A percentile compares a stretch with the other conserved stretches of the same genome.
Conservation (phyloP, 805 yeast genomes). For the Diddensiella transvaalensis region DNA sequence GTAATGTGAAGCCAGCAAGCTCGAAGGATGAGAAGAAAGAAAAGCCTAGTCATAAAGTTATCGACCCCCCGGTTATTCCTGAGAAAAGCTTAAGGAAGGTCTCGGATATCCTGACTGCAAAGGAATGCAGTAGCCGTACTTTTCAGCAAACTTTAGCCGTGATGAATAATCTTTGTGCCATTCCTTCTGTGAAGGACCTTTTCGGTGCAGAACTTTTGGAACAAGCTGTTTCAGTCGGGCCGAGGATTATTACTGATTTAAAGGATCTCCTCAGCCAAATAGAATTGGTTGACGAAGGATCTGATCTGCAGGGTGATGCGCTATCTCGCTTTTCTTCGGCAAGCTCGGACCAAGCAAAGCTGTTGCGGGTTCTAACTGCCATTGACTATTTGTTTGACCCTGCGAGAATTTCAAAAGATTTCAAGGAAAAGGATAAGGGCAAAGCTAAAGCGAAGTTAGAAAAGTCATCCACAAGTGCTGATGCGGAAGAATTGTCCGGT, state of each 20-base stretch:
- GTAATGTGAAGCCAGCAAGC: neutral
- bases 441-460: conserved; percentile 24
- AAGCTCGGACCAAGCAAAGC: conserved; percentile 81
- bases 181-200: conserved; percentile 57
- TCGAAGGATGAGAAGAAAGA: neutral
- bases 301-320: conserved; percentile 50
- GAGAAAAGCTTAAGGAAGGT: conserved; percentile 57
- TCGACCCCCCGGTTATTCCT: conserved; percentile 56
- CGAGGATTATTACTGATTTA: conserved; percentile 52
- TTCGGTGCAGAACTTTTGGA: conserved; percentile 66
- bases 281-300: conserved; percentile 35
- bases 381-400: conserved; percentile 73
- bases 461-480: conserved; percentile 19
- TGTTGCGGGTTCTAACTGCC: conserved; percentile 83
- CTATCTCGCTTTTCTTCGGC: conserved; percentile 70
- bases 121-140: conserved; percentile 80
- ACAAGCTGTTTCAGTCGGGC: conserved; percentile 59
- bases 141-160: conserved; percentile 80
- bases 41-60: conserved; percentile 14
- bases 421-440: conserved; percentile 23
- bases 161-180: conserved; percentile 67
- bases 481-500: conserved; percentile 13
- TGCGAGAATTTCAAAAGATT: conserved; percentile 24
- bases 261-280: conserved; percentile 47
- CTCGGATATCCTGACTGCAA: conserved; percentile 66